Percentiles rank a stretch among this genome's conserved stretches.
These are phyloP conservation scores for Eucalyptus tenuipes DNA, from an alignment of 345 rosid genomes.

Conservation along the genomic window DNA sequence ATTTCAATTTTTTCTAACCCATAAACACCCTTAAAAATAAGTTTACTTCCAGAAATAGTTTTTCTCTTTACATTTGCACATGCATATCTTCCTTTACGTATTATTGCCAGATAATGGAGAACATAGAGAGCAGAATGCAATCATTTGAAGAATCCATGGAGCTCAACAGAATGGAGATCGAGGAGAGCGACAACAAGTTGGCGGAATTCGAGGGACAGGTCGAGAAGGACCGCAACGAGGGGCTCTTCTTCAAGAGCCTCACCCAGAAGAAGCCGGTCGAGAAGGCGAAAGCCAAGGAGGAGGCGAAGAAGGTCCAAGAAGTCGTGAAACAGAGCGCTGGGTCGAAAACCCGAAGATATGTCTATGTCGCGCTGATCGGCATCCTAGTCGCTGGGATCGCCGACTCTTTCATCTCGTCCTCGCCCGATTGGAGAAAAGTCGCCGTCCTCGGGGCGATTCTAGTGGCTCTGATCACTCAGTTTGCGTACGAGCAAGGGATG, in stretches of 20 bases:
- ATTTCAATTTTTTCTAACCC: neutral
- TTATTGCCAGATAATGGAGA: constrained; percentile 60
- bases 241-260: constrained; percentile 81
- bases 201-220: constrained; percentile 67
- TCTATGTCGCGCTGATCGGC: constrained; percentile 64
- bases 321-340: constrained; percentile 36
- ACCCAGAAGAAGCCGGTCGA: constrained; percentile 38
- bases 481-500: constrained; percentile 55
- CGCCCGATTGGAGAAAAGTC: constrained; percentile 76
- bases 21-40: neutral
- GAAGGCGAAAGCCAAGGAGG: constrained; percentile 46
- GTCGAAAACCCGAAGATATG: constrained; percentile 45
- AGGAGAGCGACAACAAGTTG: constrained; percentile 46
- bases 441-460: constrained; percentile 82
- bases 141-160: constrained; percentile 79
- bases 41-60: neutral
- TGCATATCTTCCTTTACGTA: neutral
- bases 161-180: constrained; percentile 47
- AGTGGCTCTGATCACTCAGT: constrained; percentile 55
- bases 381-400: constrained; percentile 34
- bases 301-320: constrained; percentile 37
- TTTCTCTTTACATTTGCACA: neutral
- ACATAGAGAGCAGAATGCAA: constrained; percentile 74
- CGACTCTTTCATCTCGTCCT: constrained; percentile 40
- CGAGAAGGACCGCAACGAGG: constrained; percentile 57